phyloP scores from a whole-genome alignment of 2,329 filamentous ascomycete genomes.

The Moelleriella libera region DNA sequence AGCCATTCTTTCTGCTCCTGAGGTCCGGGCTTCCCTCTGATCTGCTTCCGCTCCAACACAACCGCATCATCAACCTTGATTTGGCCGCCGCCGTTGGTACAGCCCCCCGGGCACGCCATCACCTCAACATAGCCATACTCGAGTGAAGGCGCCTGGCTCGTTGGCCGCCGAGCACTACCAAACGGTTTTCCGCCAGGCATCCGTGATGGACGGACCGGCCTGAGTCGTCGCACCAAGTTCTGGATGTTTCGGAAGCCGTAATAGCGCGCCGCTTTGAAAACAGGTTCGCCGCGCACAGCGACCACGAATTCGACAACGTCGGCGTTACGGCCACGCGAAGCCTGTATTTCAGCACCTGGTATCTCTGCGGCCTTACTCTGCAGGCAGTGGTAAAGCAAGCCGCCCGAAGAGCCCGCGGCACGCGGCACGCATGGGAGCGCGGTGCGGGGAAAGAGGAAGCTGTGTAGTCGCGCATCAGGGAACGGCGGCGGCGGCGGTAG shows the following conservation, averaged over 20 bases:
- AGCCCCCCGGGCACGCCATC: constrained; percentile 98
- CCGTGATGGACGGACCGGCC: constrained; percentile 62
- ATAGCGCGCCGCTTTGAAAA: constrained; percentile 77
- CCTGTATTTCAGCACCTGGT: constrained; percentile 57
- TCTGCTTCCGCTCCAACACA: constrained; percentile 32
- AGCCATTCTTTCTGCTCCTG: constrained; percentile 81
- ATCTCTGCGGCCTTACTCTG: constrained; percentile 56
- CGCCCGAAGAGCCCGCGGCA: constrained; percentile 68
- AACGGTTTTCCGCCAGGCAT: constrained; percentile 62
- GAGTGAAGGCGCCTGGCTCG: constrained; percentile 30
- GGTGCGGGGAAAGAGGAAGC: constrained; percentile 58
- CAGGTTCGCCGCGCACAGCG: constrained; percentile 35
- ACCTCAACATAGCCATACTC: constrained; percentile 95
- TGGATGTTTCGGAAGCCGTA: constrained; percentile 98
- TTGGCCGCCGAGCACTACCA: constrained; percentile 38
- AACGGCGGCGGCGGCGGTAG: constrained; percentile 37
- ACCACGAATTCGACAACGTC: constrained; percentile 83
- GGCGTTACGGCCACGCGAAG: constrained; percentile 66
- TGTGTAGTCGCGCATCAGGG: constrained; percentile 55
- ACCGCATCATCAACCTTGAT: constrained; percentile 76
- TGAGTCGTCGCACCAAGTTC: constrained; percentile 85
- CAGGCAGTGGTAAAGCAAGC: constrained; percentile 76
- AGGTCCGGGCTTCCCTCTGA: constrained; percentile 46
- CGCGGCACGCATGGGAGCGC: constrained; percentile 28
- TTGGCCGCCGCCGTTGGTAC: constrained; percentile 94